Evolutionary conservation across 768 basidiomycete species (phyloP).

Genomic region (Suillus sp.): DNA sequence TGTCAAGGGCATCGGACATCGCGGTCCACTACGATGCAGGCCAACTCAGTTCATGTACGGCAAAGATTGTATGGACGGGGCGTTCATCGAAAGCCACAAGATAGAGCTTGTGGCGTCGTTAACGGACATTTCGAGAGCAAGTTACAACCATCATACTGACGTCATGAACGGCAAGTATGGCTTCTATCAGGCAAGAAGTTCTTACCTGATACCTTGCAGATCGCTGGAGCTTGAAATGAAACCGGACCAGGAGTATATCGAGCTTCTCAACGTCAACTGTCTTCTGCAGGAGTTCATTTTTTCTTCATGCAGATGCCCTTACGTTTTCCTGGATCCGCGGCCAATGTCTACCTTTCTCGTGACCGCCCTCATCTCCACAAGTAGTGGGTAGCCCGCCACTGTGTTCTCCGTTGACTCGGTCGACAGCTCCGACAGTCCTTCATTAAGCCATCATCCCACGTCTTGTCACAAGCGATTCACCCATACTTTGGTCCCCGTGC

Average conservation of each 20-base stretch:
- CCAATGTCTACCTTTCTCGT: neutral
- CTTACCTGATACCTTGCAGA: slow-evolving; percentile 75
- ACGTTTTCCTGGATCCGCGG: neutral
- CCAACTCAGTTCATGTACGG: slow-evolving; percentile 96
- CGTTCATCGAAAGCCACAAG: slow-evolving; percentile 93
- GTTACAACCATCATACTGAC: slow-evolving; percentile 82
- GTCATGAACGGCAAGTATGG: slow-evolving; percentile 80
- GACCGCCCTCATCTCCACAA: neutral
- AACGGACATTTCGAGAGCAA: slow-evolving; percentile 55
- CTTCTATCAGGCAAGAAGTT: slow-evolving; percentile 39
- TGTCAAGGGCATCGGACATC: slow-evolving; percentile 93
- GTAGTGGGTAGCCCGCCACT: neutral
- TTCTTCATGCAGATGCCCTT: neutral
- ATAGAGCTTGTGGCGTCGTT: slow-evolving; percentile 69
- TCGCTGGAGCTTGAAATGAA: slow-evolving; percentile 80
- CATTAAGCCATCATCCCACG: neutral
- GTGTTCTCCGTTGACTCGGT: neutral
- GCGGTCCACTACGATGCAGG: slow-evolving; percentile 97
- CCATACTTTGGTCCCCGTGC: neutral
- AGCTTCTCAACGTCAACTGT: neutral
- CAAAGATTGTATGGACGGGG: slow-evolving; percentile 98
- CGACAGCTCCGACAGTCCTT: neutral
- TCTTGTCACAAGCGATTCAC: neutral
- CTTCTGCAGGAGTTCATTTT: neutral
- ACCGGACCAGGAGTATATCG: slow-evolving; percentile 72